Conservation (phyloP, 208 protist species). For the Perkinsela sp. region DNA sequence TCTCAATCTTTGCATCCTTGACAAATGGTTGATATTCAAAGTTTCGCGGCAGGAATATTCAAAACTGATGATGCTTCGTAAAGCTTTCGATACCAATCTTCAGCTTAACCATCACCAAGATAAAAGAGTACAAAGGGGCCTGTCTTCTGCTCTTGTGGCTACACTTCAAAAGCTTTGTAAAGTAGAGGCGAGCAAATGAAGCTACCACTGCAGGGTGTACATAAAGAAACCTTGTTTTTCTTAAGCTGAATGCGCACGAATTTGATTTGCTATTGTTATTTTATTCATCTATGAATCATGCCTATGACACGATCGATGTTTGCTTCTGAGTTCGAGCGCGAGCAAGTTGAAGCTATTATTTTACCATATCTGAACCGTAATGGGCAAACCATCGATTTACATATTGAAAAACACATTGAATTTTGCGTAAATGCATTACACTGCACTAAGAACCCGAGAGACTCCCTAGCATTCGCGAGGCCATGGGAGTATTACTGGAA, state of each 20-base stretch:
- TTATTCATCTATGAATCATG: no score
- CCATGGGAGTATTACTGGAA: conserved; percentile 18
- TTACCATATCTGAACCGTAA: no score
- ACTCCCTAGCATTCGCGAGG: background rate
- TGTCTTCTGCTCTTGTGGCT: background rate
- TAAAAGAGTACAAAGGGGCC: background rate
- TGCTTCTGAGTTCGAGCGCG: no score
- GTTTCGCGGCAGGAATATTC: background rate
- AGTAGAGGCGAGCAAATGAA: no score
- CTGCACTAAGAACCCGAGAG: background rate
- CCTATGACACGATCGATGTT: no score
- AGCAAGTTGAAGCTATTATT: no score
- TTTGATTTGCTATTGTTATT: no score
- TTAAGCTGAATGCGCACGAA: no score
- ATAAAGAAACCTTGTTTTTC: no score
- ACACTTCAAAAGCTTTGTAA: background rate
- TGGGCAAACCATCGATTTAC: no score
- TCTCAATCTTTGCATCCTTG: conserved; percentile 24
- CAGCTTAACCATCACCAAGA: background rate
- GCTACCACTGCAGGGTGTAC: no score
- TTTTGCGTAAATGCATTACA: background rate
- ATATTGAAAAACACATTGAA: background rate
- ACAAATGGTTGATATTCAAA: conserved; percentile 27
- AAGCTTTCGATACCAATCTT: background rate
- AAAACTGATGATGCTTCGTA: background rate